These are phyloP conservation scores for Castanea mollissima DNA, from an alignment of 306 rosid species.

Conservation along the genomic window DNA sequence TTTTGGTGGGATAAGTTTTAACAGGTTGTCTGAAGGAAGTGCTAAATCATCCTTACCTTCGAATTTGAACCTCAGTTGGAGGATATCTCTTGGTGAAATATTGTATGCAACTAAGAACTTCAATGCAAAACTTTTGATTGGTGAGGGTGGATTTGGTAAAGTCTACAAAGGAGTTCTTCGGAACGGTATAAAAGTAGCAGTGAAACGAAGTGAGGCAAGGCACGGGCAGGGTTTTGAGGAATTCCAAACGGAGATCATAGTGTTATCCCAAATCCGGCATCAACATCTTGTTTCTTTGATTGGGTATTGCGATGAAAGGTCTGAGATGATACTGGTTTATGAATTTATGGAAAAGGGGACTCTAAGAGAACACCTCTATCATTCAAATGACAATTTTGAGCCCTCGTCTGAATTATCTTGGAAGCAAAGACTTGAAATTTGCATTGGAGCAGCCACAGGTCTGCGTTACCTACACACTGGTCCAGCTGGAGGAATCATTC, in stretches of 20 bases:
- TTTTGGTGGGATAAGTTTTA: conserved; percentile 31
- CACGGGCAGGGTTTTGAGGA: conserved; percentile 7
- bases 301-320: conserved; percentile 9
- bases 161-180: conserved; percentile 11
- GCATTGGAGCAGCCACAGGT: conserved; percentile 22
- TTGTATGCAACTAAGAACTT: background rate
- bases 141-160: conserved; percentile 25
- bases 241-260: conserved; percentile 13
- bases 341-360: conserved; percentile 23
- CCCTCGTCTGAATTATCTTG: background rate
- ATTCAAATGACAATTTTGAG: background rate
- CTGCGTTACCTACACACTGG: conserved; percentile 7
- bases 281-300: conserved; percentile 7
- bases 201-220: conserved; percentile 19
- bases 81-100: background rate
- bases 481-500: conserved; percentile 5
- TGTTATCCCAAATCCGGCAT: conserved; percentile 1
- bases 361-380: conserved; percentile 12
- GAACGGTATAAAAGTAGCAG: conserved; percentile 6
- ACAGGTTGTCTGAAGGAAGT: conserved; percentile 9
- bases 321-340: conserved; percentile 20
- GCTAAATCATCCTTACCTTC: background rate
- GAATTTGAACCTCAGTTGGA: conserved; percentile 1
- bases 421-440: conserved; percentile 15
- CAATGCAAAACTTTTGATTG: conserved; percentile 5